These are phyloP conservation scores for Metarhizium guizhouense DNA, from an alignment of 2,329 filamentous ascomycete species.

Conservation along the genomic window DNA sequence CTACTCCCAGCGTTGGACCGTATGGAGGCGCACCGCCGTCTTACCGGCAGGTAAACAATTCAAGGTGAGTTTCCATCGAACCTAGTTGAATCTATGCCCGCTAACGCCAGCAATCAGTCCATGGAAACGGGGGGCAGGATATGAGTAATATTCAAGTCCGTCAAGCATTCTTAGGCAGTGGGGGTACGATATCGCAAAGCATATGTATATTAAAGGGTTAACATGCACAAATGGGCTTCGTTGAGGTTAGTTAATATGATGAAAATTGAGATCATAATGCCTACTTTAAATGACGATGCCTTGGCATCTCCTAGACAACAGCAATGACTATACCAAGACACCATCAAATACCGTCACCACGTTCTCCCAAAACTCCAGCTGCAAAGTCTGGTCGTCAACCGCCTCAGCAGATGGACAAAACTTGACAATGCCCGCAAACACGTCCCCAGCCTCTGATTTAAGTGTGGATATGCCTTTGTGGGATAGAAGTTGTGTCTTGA, in stretches of 20 bases:
- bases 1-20: slow-evolving; percentile 21
- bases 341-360: neutral
- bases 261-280: neutral
- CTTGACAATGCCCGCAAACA: neutral
- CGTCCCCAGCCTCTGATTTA: neutral
- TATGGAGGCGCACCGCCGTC: slow-evolving; percentile 3
- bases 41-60: slow-evolving; percentile 29
- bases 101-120: slow-evolving; percentile 23
- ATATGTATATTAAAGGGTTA: neutral
- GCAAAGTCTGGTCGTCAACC: neutral
- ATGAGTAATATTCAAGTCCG: slow-evolving; percentile 21
- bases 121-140: slow-evolving; percentile 37
- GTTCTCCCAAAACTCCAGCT: neutral
- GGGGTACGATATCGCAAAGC: neutral
- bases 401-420: neutral
- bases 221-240: neutral
- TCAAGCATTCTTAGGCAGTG: neutral
- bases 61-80: slow-evolving; percentile 21
- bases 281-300: neutral
- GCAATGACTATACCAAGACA: neutral
- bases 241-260: neutral
- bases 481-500: too few relatives aligned
- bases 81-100: neutral
- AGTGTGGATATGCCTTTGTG: too few relatives aligned
- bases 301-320: neutral